A percentile compares a stretch with the other conserved stretches of the same genome.
Conservation (phyloP, 495 filamentous ascomycete species). For the Xylaria flabelliformis region DNA sequence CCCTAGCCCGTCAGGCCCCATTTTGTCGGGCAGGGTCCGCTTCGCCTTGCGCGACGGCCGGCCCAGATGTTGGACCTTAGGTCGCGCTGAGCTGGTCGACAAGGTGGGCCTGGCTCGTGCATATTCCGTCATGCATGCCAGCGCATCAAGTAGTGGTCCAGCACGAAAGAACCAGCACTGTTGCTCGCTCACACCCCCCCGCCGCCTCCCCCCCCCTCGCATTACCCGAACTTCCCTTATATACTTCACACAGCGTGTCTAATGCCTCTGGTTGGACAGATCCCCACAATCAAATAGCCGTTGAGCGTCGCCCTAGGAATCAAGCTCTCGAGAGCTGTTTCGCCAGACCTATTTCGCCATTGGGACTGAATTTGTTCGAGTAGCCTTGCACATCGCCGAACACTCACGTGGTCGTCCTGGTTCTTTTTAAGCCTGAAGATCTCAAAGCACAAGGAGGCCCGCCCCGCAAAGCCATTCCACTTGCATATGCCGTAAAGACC, state of each 20-base stretch:
- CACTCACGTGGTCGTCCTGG: conserved; percentile 55
- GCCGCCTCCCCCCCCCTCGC: conserved; percentile 44
- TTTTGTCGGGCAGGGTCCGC: conserved; percentile 37
- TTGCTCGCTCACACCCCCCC: conserved; percentile 44
- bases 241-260: conserved; percentile 50
- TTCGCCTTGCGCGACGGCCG: conserved; percentile 45
- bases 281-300: conserved; percentile 40
- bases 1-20: conserved; percentile 32
- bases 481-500: conserved; percentile 63
- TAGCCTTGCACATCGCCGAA: conserved; percentile 32
- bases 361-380: conserved; percentile 26
- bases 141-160: conserved; percentile 60
- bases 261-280: conserved; percentile 57
- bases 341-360: conserved; percentile 34
- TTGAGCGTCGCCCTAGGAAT: conserved; percentile 42
- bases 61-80: conserved; percentile 41
- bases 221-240: conserved; percentile 47
- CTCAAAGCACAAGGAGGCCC: conserved; percentile 52
- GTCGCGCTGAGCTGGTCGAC: conserved; percentile 45
- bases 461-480: conserved; percentile 60
- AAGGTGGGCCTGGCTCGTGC: conserved; percentile 59
- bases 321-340: conserved; percentile 44
- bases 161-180: conserved; percentile 49
- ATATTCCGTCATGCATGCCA: conserved; percentile 66
- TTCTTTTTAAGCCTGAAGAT: conserved; percentile 39